Base-by-base conservation (phyloP, 1,284 basidiomycete genomes). In the Leccinum pachyderme region DNA sequence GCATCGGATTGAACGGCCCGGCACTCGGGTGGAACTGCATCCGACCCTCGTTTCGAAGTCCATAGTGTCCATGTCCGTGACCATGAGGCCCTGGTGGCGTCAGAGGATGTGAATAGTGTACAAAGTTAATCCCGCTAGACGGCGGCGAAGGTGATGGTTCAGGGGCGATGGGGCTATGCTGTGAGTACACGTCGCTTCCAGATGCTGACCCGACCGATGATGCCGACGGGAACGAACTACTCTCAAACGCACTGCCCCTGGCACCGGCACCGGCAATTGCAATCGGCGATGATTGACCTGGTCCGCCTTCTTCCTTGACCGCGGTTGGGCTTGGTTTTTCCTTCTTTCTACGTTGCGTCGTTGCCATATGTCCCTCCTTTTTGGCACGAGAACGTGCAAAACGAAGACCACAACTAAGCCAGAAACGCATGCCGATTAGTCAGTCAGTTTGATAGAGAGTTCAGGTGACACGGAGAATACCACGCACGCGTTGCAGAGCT, bases 401-500 rank as follows among this genome's bases (percentile, higher is more conserved):
- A 45, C 89, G 84, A 57, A 92, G 77, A 24, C 89, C 89, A 70
- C 89, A 92, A 41, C 88, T 91, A 63, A 58, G 59, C 53, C 56
- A 59, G 59, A 61, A 58, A 39, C 59, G 63, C 64, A 60, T 60
- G 68, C 1, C 18, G 18, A 18, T 18, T 18, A 1, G 27, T 39
- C 18, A 39, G 37, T 39, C 37, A 22, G 18, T 9, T 22, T 22
- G 18, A 2, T 61, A 59, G 66, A 59, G 66, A 18, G 18, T 18
- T 18, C 60, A 58, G 48, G 13, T 37, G 55, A 53, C 51, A 56
- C 47, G 53, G 11, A 54, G 39, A 55, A 52, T 39, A 59, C 59
- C 54, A 81, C 89, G 79, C 73, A 95, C 89, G 93, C 93, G 74
- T 96, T 96, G 72, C 93, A 96, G 47, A 96, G 77, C 70, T 94